Evolutionary conservation across 169 alveolate genomes (phyloP).

Genomic region (Sarcocystis neurona): DNA sequence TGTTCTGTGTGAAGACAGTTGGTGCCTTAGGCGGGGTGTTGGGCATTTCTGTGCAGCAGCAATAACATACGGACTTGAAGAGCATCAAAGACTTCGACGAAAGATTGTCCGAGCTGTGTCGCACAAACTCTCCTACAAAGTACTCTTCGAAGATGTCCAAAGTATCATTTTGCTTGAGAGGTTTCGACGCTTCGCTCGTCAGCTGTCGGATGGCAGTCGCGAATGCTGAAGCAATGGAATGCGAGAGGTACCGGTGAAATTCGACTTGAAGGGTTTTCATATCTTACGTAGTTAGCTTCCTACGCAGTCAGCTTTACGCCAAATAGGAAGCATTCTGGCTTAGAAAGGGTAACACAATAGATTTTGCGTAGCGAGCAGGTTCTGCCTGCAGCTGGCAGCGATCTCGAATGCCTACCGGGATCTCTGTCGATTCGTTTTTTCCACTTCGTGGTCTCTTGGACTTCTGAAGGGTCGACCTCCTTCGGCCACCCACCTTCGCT

Average conservation of each 20-base stretch:
- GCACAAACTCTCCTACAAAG: slow-evolving; percentile 86
- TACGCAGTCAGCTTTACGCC: no score
- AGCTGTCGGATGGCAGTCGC: slow-evolving; percentile 83
- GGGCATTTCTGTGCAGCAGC: no score
- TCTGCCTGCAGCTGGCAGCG: no score
- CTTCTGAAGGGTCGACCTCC: slow-evolving; percentile 87
- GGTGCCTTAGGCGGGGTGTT: no score
- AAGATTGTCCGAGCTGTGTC: slow-evolving; percentile 80
- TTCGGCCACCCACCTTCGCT: slow-evolving; percentile 94
- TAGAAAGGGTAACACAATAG: no score
- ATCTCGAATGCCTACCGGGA: slow-evolving; percentile 57
- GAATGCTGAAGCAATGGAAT: no score
- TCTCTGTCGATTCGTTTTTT: slow-evolving; percentile 86
- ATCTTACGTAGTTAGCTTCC: no score
- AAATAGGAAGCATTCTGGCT: no score
- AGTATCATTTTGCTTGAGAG: slow-evolving; percentile 85
- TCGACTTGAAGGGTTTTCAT: no score
- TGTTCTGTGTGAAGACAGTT: no score
- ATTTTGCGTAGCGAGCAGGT: no score
- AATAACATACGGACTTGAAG: slow-evolving; percentile 73
- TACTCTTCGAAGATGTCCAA: slow-evolving; percentile 91
- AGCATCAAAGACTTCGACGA: slow-evolving; percentile 84
- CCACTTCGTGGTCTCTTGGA: slow-evolving; percentile 86
- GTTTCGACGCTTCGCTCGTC: slow-evolving; percentile 76
- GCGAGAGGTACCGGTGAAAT: no score